Conservation (phyloP, 768 basidiomycete genomes). For the Mycena belliarum region DNA sequence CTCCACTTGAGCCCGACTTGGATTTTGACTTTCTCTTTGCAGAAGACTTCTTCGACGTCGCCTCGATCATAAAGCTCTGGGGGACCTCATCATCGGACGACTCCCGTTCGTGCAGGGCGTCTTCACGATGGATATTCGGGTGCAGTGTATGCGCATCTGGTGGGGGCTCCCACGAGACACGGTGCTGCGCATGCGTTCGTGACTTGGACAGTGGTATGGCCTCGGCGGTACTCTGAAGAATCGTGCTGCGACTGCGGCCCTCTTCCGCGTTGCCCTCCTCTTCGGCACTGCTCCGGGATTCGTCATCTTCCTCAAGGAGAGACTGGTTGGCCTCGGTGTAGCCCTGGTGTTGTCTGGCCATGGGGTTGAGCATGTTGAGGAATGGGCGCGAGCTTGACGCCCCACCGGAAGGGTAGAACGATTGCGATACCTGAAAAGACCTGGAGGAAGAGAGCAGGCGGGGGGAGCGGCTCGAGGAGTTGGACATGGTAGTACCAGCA, state of each 20-base stretch:
- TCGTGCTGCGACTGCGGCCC: slow-evolving; percentile 47
- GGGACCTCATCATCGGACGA: slow-evolving; percentile 84
- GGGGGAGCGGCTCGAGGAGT: slow-evolving; percentile 27
- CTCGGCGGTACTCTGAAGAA: slow-evolving; percentile 35
- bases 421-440: slow-evolving; percentile 38
- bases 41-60: slow-evolving; percentile 46
- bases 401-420: slow-evolving; percentile 32
- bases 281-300: slow-evolving; percentile 44
- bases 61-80: slow-evolving; percentile 84
- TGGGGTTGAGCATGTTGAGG: slow-evolving; percentile 81
- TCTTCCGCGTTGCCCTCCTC: slow-evolving; percentile 64
- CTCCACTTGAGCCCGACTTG: slow-evolving; percentile 9
- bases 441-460: slow-evolving; percentile 34
- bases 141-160: slow-evolving; percentile 39
- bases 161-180: slow-evolving; percentile 59
- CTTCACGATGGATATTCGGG: slow-evolving; percentile 73
- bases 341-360: slow-evolving; percentile 71
- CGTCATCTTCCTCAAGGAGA: slow-evolving; percentile 72
- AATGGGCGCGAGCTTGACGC: slow-evolving; percentile 69
- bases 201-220: slow-evolving; percentile 28
- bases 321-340: slow-evolving; percentile 76
- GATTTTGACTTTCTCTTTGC: slow-evolving; percentile 31
- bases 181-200: slow-evolving; percentile 47
- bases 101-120: slow-evolving; percentile 58
- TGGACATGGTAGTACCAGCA: slow-evolving; percentile 27